Evolutionary conservation across 805 yeast species (phyloP).

Genomic region (Zygoascus bituminiphila): DNA sequence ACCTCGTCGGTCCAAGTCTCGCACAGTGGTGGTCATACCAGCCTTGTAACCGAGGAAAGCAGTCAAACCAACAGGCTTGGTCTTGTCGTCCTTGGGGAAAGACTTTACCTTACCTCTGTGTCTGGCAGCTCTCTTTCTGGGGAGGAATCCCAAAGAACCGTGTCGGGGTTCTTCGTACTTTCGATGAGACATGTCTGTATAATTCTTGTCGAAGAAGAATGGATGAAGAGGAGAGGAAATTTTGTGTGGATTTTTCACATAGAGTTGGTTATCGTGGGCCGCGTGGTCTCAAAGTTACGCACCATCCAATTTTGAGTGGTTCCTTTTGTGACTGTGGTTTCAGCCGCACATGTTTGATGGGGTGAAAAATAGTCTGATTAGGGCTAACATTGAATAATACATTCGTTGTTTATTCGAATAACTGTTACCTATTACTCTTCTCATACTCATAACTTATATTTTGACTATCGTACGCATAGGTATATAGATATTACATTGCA

Average conservation of each 20-base stretch:
- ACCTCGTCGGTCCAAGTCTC: slow-evolving; percentile 99
- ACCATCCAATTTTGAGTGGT: background rate
- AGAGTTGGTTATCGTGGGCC: no score
- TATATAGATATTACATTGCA: no score
- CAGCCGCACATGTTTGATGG: no score
- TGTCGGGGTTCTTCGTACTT: slow-evolving; percentile 99
- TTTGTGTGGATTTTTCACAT: slow-evolving; percentile 1
- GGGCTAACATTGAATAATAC: no score
- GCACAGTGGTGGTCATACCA: slow-evolving; percentile 99
- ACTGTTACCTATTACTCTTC: no score
- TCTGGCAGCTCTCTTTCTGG: slow-evolving; percentile 99
- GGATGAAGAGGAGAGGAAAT: slow-evolving; percentile 2
- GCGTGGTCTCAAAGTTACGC: background rate
- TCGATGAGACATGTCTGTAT: slow-evolving; percentile 87
- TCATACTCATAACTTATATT: no score
- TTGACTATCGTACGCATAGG: no score
- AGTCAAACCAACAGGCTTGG: slow-evolving; percentile 97
- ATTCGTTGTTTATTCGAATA: no score
- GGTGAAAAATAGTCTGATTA: no score
- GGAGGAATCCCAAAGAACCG: slow-evolving; percentile 99
- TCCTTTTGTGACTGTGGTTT: background rate
- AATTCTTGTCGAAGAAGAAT: background rate
- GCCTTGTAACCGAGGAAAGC: slow-evolving; percentile 99
- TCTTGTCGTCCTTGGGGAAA: slow-evolving; percentile 97
- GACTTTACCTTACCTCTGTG: slow-evolving; percentile 99